Evolutionary conservation across 2,329 filamentous ascomycete genomes (phyloP).

Genomic region (Monilinia vaccinii-corymbosi): DNA sequence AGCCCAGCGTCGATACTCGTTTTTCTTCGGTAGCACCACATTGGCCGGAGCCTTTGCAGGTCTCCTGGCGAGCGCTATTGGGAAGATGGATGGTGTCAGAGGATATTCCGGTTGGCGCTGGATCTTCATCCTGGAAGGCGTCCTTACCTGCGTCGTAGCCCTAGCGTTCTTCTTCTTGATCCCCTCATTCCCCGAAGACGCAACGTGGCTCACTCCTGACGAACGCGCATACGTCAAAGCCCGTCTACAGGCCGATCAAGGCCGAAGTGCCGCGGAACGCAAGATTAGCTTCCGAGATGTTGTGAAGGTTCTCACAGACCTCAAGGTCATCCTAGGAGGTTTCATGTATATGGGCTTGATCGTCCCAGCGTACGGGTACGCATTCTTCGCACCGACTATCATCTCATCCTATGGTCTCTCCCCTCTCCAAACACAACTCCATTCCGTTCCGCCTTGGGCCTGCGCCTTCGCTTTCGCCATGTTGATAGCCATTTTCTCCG

Average conservation of each 20-base stretch:
- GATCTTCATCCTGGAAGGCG: slow-evolving; percentile 74
- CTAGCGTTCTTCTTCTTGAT: slow-evolving; percentile 60
- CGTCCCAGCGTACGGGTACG: slow-evolving; percentile 69
- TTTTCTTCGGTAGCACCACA: slow-evolving; percentile 83
- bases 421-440: slow-evolving; percentile 42
- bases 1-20: slow-evolving; percentile 83
- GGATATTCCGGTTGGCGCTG: slow-evolving; percentile 70
- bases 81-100: slow-evolving; percentile 68
- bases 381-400: slow-evolving; percentile 68
- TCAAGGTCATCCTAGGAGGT: slow-evolving; percentile 63
- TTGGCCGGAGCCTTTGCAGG: slow-evolving; percentile 80
- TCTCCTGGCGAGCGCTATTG: slow-evolving; percentile 75
- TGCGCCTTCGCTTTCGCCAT: slow-evolving; percentile 74
- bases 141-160: slow-evolving; percentile 51
- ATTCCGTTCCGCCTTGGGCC: slow-evolving; percentile 50
- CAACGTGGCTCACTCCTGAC: slow-evolving; percentile 61
- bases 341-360: slow-evolving; percentile 78
- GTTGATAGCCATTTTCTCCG: slow-evolving; percentile 62
- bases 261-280: slow-evolving; percentile 54
- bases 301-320: slow-evolving; percentile 58
- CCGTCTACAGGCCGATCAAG: slow-evolving; percentile 60
- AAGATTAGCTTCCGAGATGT: slow-evolving; percentile 52
- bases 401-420: slow-evolving; percentile 57
- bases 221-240: slow-evolving; percentile 59
- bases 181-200: slow-evolving; percentile 66